These are phyloP conservation scores for Trichoderma sp. DNA, from an alignment of 2,329 filamentous ascomycete genomes.

Conservation along the genomic window DNA sequence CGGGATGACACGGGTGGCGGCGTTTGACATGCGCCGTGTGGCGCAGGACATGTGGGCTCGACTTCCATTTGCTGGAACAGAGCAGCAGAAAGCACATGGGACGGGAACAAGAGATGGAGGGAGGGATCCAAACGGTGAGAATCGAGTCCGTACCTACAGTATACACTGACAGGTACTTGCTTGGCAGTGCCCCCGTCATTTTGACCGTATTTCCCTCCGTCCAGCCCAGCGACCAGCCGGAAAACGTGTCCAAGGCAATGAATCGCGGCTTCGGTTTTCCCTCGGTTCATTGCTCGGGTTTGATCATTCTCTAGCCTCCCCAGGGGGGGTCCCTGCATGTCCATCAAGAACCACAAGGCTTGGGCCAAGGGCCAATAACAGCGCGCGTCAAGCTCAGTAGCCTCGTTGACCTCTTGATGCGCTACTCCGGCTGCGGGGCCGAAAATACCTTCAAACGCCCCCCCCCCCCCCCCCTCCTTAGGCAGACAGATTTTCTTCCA, in stretches of 20 bases:
- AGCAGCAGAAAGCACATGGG: neutral
- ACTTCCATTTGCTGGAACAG: neutral
- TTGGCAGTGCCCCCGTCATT: neutral
- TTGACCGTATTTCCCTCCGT: slow-evolving; percentile 13
- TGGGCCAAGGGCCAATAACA: neutral
- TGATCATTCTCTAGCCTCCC: neutral
- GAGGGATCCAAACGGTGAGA: neutral
- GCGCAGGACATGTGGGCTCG: slow-evolving; percentile 5
- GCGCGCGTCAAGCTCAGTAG: neutral
- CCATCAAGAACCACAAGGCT: slow-evolving; percentile 1
- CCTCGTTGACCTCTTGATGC: neutral
- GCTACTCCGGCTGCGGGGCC: slow-evolving; percentile 16
- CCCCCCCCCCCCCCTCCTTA: neutral
- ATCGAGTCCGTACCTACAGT: too few species aligned
- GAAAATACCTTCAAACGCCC: neutral
- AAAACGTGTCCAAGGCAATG: neutral
- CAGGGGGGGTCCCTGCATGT: neutral
- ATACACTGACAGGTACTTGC: neutral
- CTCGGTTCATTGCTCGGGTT: slow-evolving; percentile 11
- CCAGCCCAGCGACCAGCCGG: neutral
- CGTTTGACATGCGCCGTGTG: slow-evolving; percentile 6
- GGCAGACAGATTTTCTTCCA: neutral
- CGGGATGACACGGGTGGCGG: slow-evolving; percentile 15
- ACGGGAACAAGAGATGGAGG: neutral
- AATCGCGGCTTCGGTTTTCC: slow-evolving; percentile 11